Conservation (phyloP, 2,329 filamentous ascomycete species). For the Fusarium transvaalense region DNA sequence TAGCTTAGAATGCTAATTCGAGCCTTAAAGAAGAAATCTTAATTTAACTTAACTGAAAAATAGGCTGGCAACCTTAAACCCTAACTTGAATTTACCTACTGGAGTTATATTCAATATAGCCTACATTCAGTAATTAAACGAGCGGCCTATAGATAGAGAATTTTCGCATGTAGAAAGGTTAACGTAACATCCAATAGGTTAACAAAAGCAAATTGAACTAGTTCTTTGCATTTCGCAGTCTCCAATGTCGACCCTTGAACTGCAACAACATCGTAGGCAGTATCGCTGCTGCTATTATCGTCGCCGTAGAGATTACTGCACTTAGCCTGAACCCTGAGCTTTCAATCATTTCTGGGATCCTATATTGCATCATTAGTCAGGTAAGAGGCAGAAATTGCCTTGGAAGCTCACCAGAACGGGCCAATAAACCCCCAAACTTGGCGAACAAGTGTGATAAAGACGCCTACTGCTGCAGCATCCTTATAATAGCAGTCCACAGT, state of each 20-base stretch:
- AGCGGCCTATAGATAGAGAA: no score
- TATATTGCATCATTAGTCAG: background rate
- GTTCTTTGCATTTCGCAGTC: background rate
- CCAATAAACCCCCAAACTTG: conserved; percentile 67
- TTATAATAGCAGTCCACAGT: conserved; percentile 68
- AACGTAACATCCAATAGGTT: no score
- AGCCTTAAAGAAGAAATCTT: background rate
- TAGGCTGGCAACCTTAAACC: no score
- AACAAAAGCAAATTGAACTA: background rate
- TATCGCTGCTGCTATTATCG: background rate
- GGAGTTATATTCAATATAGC: no score
- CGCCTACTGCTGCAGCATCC: conserved; percentile 66
- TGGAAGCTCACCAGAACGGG: conserved; percentile 38
- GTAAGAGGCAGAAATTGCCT: background rate
- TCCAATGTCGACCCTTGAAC: background rate
- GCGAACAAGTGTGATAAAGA: conserved; percentile 69
- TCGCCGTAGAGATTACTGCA: background rate
- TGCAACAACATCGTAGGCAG: background rate
- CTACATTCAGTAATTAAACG: no score
- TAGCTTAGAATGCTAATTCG: background rate
- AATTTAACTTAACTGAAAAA: background rate
- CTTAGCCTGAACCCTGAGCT: background rate
- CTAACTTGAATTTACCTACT: no score
- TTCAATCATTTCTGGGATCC: background rate
- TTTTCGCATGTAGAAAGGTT: no score